Evolutionary conservation across 176 grass and related monocot species (phyloP).

Genomic region (Lolium perenne): DNA sequence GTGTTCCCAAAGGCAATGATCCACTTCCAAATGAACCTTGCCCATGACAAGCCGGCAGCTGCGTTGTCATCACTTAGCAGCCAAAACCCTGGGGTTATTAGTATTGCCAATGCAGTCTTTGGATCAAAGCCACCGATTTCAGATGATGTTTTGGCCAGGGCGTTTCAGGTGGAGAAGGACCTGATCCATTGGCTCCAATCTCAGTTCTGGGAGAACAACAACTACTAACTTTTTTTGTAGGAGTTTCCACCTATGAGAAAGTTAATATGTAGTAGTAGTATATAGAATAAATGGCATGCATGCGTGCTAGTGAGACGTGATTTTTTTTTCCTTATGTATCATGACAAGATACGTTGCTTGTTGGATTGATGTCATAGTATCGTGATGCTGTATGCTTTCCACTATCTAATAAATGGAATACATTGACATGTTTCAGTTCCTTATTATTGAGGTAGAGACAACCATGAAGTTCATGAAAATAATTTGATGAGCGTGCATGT

Average conservation of each 20-base stretch:
- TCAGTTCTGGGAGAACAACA: conserved; percentile 14
- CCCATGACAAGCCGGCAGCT: neutral
- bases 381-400: neutral
- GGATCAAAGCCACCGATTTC: conserved; percentile 16
- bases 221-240: neutral
- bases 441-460: neutral
- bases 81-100: conserved; percentile 10
- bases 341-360: neutral
- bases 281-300: conserved; percentile 17
- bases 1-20: conserved; percentile 13
- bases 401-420: no score
- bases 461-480: neutral
- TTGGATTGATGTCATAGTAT: neutral
- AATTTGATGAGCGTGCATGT: neutral
- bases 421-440: neutral
- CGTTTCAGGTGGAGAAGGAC: conserved; percentile 15
- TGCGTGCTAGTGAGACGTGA: neutral
- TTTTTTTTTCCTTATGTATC: neutral
- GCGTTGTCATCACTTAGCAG: conserved; percentile 17
- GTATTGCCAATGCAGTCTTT: conserved; percentile 15
- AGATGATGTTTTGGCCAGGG: conserved; percentile 18
- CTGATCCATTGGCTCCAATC: conserved; percentile 14
- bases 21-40: conserved; percentile 21
- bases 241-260: neutral
- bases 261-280: neutral